Evolutionary conservation across 106 monocot species (phyloP).

Genomic region (Acanthochlamys bracteata): DNA sequence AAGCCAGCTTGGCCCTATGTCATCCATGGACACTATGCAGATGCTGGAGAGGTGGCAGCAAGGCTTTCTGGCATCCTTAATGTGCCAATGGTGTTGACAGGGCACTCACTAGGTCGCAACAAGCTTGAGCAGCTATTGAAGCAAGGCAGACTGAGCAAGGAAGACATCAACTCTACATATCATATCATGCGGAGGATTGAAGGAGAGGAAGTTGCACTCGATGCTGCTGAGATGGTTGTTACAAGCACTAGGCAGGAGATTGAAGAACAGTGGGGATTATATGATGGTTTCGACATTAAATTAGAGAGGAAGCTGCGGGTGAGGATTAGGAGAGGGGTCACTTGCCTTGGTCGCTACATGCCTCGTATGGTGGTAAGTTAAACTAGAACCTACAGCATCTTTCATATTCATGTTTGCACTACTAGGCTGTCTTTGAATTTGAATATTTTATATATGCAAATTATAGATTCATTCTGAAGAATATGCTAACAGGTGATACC

Average conservation of each 20-base stretch:
- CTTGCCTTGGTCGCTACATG: constrained; percentile 66
- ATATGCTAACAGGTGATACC: constrained; percentile 45
- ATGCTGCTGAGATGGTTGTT: constrained; percentile 68
- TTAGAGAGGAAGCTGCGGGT: constrained; percentile 62
- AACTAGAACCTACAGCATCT: too few relatives aligned
- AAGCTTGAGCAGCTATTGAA: constrained; percentile 79
- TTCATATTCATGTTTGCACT: too few relatives aligned
- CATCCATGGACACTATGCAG: constrained; percentile 81
- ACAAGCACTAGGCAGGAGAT: constrained; percentile 77
- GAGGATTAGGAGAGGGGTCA: constrained; percentile 42
- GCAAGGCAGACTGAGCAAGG: constrained; percentile 39
- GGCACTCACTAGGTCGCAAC: constrained; percentile 76
- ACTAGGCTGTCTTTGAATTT: too few relatives aligned
- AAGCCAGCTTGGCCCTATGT: constrained; percentile 52
- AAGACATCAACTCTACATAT: constrained; percentile 51
- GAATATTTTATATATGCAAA: too few relatives aligned
- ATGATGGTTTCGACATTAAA: constrained; percentile 59
- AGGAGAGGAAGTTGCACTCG: constrained; percentile 59
- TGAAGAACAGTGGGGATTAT: constrained; percentile 77
- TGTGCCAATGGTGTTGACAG: constrained; percentile 76
- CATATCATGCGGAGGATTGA: constrained; percentile 52
- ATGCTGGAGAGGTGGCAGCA: constrained; percentile 57
- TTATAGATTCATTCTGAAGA: neutral
- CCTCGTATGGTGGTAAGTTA: constrained; percentile 65
- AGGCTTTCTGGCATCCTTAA: constrained; percentile 34